A percentile compares a stretch with the other conserved stretches of the same genome.
phyloP scores from a whole-genome alignment of 192 early-diverging fungal species.

The Radiomyces spectabilis region DNA sequence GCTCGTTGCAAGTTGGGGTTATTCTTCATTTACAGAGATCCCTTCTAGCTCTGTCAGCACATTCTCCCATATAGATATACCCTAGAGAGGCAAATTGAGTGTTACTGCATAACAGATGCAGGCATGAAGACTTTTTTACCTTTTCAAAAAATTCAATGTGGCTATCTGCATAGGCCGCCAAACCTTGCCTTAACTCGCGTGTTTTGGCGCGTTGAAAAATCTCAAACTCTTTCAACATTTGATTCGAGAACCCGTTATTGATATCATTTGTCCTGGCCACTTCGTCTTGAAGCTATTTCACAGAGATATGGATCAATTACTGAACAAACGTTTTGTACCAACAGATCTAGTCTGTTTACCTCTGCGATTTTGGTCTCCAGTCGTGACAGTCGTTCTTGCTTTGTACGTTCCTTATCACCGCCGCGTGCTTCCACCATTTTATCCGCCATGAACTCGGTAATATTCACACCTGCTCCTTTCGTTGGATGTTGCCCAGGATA shows the following conservation, averaged over 20 bases:
- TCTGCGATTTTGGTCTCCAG: conserved; percentile 60
- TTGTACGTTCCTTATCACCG: conserved; percentile 68
- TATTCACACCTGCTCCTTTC: conserved; percentile 36
- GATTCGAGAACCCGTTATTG: conserved; percentile 64
- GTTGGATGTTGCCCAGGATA: conserved; percentile 39
- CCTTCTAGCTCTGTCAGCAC: conserved; percentile 77
- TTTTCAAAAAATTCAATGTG: conserved; percentile 84
- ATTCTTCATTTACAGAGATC: conserved; percentile 36
- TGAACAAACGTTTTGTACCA: not conserved
- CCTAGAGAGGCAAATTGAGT: conserved; percentile 20
- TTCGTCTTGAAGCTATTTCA: conserved; percentile 68
- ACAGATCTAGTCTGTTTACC: conserved; percentile 21
- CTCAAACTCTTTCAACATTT: conserved; percentile 77
- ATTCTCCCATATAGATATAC: conserved; percentile 70
- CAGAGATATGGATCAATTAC: conserved; percentile 1
- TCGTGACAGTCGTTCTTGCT: conserved; percentile 65
- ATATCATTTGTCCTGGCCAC: conserved; percentile 71
- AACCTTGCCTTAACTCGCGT: conserved; percentile 69
- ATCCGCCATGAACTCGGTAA: conserved; percentile 75
- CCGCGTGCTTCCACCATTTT: conserved; percentile 84
- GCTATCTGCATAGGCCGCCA: conserved; percentile 66
- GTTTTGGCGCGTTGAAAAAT: conserved; percentile 76
- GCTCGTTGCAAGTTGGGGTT: not conserved
- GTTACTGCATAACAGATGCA: not conserved
- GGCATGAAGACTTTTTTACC: conserved; percentile 23